Conservation (phyloP, 140 eudicot species). For the Ambrosia hybrid region DNA sequence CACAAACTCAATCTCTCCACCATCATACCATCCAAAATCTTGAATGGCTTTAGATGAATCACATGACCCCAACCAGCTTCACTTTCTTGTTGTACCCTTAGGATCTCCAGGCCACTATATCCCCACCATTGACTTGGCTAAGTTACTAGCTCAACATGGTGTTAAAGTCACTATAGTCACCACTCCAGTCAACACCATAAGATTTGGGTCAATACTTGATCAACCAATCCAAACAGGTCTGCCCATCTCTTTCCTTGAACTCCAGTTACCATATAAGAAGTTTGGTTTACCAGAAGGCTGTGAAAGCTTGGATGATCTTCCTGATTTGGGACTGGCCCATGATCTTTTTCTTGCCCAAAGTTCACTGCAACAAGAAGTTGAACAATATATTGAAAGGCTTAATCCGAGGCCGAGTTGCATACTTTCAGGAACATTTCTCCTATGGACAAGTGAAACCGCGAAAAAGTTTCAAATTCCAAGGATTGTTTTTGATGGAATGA, state of each 20-base stretch:
- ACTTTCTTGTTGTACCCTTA: conserved; percentile 67
- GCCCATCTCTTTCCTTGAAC: conserved; percentile 37
- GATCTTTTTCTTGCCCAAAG: conserved; percentile 14
- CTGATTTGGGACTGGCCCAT: not conserved
- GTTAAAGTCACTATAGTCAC: conserved; percentile 56
- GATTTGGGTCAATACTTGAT: conserved; percentile 46
- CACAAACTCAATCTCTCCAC: not conserved
- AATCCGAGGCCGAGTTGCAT: conserved; percentile 39
- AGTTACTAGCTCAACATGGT: conserved; percentile 53
- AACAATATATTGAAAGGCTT: conserved; percentile 22
- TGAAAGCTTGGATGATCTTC: conserved; percentile 55
- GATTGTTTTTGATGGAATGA: conserved; percentile 51
- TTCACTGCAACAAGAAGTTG: conserved; percentile 35
- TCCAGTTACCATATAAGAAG: conserved; percentile 45
- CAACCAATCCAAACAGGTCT: conserved; percentile 49
- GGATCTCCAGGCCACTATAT: conserved; percentile 80
- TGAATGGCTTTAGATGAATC: conserved; percentile 27
- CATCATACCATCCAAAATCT: conserved; percentile 2
- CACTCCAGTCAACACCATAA: conserved; percentile 59
- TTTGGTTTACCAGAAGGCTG: conserved; percentile 65
- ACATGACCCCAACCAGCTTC: conserved; percentile 43
- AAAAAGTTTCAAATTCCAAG: conserved; percentile 37
- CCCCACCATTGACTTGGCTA: conserved; percentile 78
- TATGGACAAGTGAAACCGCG: conserved; percentile 37
- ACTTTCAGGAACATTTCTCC: conserved; percentile 25